Base-by-base conservation (phyloP, 1,284 basidiomycete species). In the Rhodotorula glutinis region DNA sequence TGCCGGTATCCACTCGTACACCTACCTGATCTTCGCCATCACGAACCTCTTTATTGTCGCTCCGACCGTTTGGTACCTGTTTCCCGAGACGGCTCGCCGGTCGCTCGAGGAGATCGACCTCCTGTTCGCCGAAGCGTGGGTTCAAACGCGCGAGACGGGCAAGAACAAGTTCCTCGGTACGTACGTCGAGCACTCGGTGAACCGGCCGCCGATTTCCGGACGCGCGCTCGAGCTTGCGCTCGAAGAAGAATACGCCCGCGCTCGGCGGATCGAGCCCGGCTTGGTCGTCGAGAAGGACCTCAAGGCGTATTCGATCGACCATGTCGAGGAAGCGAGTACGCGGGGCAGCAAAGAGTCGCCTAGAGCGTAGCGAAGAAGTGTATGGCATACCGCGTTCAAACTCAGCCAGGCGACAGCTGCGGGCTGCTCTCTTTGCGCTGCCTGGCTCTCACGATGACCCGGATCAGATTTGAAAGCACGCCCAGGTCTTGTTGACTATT, bases 1-100 rank as follows among this genome's bases (percentile, higher is more conserved):
- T 75, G 81, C 82, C 70, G 83, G 83, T 70, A 87, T 88, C 56
- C 80, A 79, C 53, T 87, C 84, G 82, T 78, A 81, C 46, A 86
- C 86, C 2, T 87, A 88, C 75, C 85, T 70, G 83, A 84, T 87
- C 43, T 87, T 87, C 33, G 62, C 54, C 23, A 13, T 17, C 41
- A 58, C 58, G 51, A 58, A 53, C 62, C 41, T 54, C 19, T 30
- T 53, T 40, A n/a, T 85, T 65, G 84, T 87, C 68, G 79, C 53
- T 4, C 23, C 33, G 10, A 71, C 83, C 17, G 83, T 87, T 4
- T 88, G 86, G 74, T 76, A 85, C 66, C 86, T 85, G 80, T 87
- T 86, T 79, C 86, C 85, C n/a, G 86, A 87, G 78, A 87, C 62
- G 23, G 27, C 23, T 4, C 56, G 57, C 0, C 62, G 62, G 25